Conservation (phyloP, 441 rosid species). For the Eutrema salsugineum region DNA sequence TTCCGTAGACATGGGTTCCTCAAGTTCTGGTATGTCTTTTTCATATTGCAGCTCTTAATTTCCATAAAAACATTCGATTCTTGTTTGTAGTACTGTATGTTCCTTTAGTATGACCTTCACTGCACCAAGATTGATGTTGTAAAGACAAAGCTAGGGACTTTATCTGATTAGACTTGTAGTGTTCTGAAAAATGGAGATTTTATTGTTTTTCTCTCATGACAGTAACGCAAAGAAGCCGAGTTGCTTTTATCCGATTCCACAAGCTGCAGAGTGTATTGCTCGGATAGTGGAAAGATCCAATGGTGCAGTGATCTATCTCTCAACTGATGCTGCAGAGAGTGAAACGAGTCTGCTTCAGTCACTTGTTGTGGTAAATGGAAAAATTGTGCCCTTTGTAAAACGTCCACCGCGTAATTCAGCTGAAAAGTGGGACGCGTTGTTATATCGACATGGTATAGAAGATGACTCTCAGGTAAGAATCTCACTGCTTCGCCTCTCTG, state of each 20-base stretch:
- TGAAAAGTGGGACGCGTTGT: conserved; percentile 92
- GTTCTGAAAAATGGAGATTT: conserved; percentile 1
- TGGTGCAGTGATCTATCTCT: conserved; percentile 75
- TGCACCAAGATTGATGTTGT: neutral
- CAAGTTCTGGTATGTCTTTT: conserved; percentile 19
- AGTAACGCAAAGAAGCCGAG: conserved; percentile 89
- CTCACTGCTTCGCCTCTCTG: too few relatives aligned
- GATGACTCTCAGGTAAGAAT: neutral
- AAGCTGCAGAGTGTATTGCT: conserved; percentile 86
- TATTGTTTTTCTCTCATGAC: conserved; percentile 13
- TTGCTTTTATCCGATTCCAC: conserved; percentile 92
- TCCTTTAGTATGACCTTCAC: too few relatives aligned
- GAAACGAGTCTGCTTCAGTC: conserved; percentile 84
- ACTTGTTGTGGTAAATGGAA: conserved; percentile 58
- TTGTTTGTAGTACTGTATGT: neutral
- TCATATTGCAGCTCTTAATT: too few relatives aligned
- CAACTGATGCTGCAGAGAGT: conserved; percentile 88
- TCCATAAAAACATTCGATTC: neutral
- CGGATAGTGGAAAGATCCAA: conserved; percentile 67
- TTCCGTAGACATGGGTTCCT: conserved; percentile 86
- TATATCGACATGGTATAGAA: conserved; percentile 62
- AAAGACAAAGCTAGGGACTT: neutral
- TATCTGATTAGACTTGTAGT: neutral
- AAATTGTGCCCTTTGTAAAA: conserved; percentile 69
- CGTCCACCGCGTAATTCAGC: conserved; percentile 75